Conservation (phyloP, 1,139 yeast genomes). For the Yamadazyma conglobata region DNA sequence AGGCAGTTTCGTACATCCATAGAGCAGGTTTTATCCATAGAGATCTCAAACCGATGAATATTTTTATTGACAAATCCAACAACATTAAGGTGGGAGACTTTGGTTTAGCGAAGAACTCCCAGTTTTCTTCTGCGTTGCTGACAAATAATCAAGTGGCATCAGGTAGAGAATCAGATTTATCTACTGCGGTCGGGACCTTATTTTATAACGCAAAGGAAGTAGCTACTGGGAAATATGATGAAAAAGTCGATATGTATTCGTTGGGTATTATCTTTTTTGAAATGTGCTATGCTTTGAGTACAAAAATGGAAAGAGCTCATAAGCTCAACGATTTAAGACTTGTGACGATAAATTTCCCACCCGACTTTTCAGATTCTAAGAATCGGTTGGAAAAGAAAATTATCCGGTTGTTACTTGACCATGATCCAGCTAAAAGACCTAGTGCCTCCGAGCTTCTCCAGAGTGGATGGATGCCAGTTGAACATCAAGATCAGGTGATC, state of each 20-base stretch:
- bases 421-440: slow-evolving; percentile 75
- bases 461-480: slow-evolving; percentile 82
- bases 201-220: slow-evolving; percentile 92
- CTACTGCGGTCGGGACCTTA: slow-evolving; percentile 91
- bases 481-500: slow-evolving; percentile 84
- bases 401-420: slow-evolving; percentile 64
- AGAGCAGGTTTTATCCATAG: slow-evolving; percentile 92
- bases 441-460: slow-evolving; percentile 70
- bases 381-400: slow-evolving; percentile 60
- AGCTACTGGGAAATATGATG: slow-evolving; percentile 73
- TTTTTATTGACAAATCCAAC: slow-evolving; percentile 86
- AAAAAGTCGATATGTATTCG: slow-evolving; percentile 94
- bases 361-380: slow-evolving; percentile 52
- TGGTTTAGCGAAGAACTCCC: slow-evolving; percentile 85
- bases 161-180: slow-evolving; percentile 61
- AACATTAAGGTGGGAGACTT: slow-evolving; percentile 95
- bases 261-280: slow-evolving; percentile 93
- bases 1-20: slow-evolving; percentile 89
- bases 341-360: slow-evolving; percentile 61
- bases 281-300: slow-evolving; percentile 78
- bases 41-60: slow-evolving; percentile 92
- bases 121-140: slow-evolving; percentile 40
- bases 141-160: slow-evolving; percentile 39
- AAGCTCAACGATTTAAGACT: slow-evolving; percentile 63
- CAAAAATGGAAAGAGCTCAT: slow-evolving; percentile 89